Evolutionary conservation across 768 basidiomycete genomes (phyloP), one percentile per base, ranked within the genome.

Genomic region (Calocybe gangraenosa): DNA sequence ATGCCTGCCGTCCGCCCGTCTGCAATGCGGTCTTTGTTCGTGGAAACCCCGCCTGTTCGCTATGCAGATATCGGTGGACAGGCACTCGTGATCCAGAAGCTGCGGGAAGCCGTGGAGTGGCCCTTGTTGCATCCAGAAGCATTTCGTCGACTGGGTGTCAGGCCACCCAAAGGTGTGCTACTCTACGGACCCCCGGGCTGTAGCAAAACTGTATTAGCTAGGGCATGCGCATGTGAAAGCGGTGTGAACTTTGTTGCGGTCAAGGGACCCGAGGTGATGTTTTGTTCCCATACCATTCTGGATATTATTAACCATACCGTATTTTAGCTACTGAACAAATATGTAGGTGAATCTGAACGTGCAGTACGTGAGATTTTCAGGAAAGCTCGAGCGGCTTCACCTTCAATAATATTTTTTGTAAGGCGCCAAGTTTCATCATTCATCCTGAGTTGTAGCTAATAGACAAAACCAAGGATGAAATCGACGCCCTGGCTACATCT

Each of bases 141-240:
- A 11, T 97, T 99, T 61, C 76, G 76, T 56, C 75, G 94, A 18
- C 71, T 99, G 1, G 95, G 95, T 0, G 89, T 94, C 9, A 75
- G 75, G 37, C 87, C 95, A 2, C 92, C 95, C 0, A 84, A 88
- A 55, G 95, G 95, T 0, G 79, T 98, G 5, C 66, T 99, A 36
- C 69, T 98, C 13, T 99, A 94, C 63, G 94, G 94, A 3, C 94
- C 94, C 3, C 95, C 94, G 3, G 94, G 94, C n/a, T 96, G 94
- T 58, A 92, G 91, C 56, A 98, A 98, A 67, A 98, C 95, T 1
- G 72, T 98, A 33, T 79, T 92, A 13, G 95, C 90, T 1, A 81
- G 91, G 46, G 94, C 95, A 2, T 84, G 92, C 60, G 94, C 94
- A 13, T 88, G 82, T 21, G 94, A 96, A 64, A 90, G 90, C 54